Evolutionary conservation across 2,329 filamentous ascomycete genomes (phyloP).

Genomic region (Colletotrichum plurivorum): DNA sequence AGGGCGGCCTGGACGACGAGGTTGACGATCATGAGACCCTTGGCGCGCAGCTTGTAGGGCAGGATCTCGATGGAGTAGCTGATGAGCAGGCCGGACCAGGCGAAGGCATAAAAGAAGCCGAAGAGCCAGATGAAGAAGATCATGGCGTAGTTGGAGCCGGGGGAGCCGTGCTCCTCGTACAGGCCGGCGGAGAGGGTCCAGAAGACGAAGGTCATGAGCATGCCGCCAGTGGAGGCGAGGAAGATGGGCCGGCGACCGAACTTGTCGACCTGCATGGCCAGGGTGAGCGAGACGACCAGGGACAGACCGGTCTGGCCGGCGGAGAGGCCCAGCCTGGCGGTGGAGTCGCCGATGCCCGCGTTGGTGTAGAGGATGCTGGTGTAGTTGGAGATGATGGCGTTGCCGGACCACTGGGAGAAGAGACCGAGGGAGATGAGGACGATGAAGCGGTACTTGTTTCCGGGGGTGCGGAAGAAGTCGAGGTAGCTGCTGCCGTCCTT

Average conservation of each 20-base stretch:
- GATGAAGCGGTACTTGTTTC: constrained; percentile 69
- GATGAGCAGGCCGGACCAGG: constrained; percentile 70
- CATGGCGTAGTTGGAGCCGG: constrained; percentile 57
- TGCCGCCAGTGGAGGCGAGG: constrained; percentile 59
- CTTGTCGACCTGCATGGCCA: constrained; percentile 68
- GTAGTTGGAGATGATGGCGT: constrained; percentile 73
- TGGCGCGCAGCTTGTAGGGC: constrained; percentile 63
- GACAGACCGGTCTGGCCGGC: constrained; percentile 66
- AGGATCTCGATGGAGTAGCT: constrained; percentile 67
- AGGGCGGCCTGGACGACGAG: constrained; percentile 68
- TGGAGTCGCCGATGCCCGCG: constrained; percentile 64
- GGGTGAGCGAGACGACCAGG: constrained; percentile 65
- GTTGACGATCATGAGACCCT: constrained; percentile 71
- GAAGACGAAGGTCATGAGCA: constrained; percentile 64
- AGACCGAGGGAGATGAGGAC: constrained; percentile 69
- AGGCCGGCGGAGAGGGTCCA: constrained; percentile 64
- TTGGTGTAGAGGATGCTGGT: constrained; percentile 66
- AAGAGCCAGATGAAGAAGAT: constrained; percentile 59
- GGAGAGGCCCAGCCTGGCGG: constrained; percentile 57
- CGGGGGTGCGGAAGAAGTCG: constrained; percentile 68
- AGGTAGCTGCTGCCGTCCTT: constrained; percentile 63
- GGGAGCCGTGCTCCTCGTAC: constrained; percentile 56
- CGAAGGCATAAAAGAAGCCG: constrained; percentile 65
- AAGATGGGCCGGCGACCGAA: constrained; percentile 71
- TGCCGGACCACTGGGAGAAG: constrained; percentile 73